Conservation (phyloP, 768 basidiomycete genomes). For the Leccinum imitatum region DNA sequence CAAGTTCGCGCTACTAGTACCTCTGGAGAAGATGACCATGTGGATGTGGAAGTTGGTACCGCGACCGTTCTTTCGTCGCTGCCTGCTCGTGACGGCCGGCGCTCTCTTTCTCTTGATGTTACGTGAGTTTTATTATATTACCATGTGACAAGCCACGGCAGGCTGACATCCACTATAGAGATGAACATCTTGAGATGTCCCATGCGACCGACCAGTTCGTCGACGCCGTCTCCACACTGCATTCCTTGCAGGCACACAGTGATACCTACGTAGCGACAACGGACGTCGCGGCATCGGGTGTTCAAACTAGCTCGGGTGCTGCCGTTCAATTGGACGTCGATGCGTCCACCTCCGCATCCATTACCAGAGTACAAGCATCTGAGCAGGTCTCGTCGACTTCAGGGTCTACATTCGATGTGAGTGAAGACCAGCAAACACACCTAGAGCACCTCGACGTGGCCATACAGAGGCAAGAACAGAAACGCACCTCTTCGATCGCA, state of each 20-base stretch:
- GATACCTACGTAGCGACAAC: not conserved
- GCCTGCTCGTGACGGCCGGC: not conserved
- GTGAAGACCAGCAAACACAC: not conserved
- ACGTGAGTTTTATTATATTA: not conserved
- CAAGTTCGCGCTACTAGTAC: not conserved
- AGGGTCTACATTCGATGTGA: not conserved
- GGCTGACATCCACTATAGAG: not conserved
- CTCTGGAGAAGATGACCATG: not conserved
- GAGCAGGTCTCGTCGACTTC: not conserved
- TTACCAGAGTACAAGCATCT: not conserved
- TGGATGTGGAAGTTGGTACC: not conserved
- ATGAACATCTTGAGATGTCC: not conserved
- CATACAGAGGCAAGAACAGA: not conserved
- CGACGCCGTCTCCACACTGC: not conserved
- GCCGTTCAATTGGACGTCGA: not conserved
- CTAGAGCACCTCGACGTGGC: not conserved
- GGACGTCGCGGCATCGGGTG: not conserved
- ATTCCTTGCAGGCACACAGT: not conserved
- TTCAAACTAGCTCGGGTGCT: not conserved
- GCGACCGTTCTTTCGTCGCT: not conserved
- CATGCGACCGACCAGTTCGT: not conserved
- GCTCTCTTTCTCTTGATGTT: not conserved
- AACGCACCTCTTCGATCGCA: not conserved
- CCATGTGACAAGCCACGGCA: not conserved
- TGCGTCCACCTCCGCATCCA: not conserved